Evolutionary conservation across 2,329 filamentous ascomycete species (phyloP), one percentile per base, ranked within the genome.

Genomic region (Aspergillus intermedius): DNA sequence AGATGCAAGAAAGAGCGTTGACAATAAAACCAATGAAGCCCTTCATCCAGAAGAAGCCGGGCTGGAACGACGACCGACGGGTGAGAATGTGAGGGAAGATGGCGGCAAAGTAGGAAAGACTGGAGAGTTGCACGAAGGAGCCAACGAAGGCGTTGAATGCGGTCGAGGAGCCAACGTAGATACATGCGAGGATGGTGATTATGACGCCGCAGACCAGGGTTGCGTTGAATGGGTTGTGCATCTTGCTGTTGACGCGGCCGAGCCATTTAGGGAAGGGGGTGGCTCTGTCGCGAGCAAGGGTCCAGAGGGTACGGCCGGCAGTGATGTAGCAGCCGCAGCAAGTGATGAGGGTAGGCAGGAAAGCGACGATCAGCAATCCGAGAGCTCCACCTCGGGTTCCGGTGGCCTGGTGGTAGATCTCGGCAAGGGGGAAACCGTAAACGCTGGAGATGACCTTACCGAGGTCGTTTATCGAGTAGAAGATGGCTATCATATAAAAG

Each of bases 271-370:
- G 72, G 58, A 82, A 78, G 0, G 81, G 81, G 2, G 81, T 81
- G 2, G 81, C 81, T 35, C 78, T 76, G 60, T 84, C 81, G 28
- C 81, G 77, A 34, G 80, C 78, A 28, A 72, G 59, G 9, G 68
- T 70, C 81, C 81, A 86, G 3, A 84, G 71, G 51, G 79, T 81
- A 6, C 82, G 77, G n/a, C 81, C 79, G 0, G 75, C 71, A 1
- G 80, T 83, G 53, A 83, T 78, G 62, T 80, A 83, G 52, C 72
- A 75, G 8, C 81, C 81, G 35, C 66, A 57, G 28, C 65, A 66
- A 37, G 78, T 82, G 34, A 81, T 63, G 28, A 79, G 64, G 2
- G 79, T 81, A 9, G 76, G 76, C 6, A 78, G 61, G 59, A 80
- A 77, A 48, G 80, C 68, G 50, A 83, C 76, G 54, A 82, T 72